phyloP scores from a whole-genome alignment of 108 stramenopile species.

The Aurantiochytrium sp. region DNA sequence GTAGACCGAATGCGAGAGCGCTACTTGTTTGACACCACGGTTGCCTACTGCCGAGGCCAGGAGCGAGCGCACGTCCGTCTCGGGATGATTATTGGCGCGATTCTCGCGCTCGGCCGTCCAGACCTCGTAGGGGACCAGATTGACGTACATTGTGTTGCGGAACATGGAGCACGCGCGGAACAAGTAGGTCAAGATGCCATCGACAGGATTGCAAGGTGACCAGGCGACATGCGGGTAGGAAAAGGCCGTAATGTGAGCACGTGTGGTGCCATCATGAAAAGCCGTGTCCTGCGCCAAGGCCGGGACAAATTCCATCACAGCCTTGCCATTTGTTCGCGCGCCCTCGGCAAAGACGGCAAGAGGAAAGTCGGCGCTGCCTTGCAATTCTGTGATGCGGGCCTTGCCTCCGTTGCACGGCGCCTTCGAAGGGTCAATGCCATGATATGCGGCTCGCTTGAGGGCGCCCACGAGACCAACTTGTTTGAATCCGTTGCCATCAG shows the following conservation, averaged over 20 bases:
- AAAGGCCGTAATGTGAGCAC: background rate
- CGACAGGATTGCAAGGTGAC: background rate
- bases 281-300: background rate
- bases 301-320: background rate
- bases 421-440: background rate
- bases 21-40: slow-evolving; percentile 2
- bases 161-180: background rate
- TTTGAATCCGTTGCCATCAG: background rate
- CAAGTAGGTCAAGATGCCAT: background rate
- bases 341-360: background rate
- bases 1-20: background rate
- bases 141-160: background rate
- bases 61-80: background rate
- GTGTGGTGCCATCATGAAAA: background rate
- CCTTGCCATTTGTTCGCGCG: background rate
- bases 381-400: background rate
- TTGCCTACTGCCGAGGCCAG: background rate
- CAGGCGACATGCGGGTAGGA: background rate
- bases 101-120: background rate
- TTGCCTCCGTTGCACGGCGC: background rate
- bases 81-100: background rate
- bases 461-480: background rate
- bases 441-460: background rate
- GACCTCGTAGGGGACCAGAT: background rate
- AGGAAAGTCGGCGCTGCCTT: background rate